These are phyloP conservation scores for Phytopythium oedochilum DNA, from an alignment of 352 stramenopile genomes.

Conservation along the genomic window DNA sequence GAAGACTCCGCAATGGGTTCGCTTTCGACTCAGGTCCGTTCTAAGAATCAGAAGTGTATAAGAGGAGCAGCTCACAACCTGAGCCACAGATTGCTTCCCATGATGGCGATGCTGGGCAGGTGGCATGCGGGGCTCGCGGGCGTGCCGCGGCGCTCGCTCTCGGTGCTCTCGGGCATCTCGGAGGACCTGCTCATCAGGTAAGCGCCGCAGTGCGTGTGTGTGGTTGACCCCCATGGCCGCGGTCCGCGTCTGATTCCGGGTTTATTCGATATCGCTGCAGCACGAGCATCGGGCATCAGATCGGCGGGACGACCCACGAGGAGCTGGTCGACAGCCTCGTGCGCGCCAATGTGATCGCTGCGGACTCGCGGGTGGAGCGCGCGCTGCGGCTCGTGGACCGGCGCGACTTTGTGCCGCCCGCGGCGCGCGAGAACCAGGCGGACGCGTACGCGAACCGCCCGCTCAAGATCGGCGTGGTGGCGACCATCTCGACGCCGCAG, in stretches of 20 bases:
- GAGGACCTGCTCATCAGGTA: slow-evolving; percentile 78
- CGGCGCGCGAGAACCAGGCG: slow-evolving; percentile 17
- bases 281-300: slow-evolving; percentile 80
- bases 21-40: too few relatives aligned
- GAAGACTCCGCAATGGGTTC: too few relatives aligned
- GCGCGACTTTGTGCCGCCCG: slow-evolving; percentile 40
- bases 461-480: slow-evolving; percentile 71
- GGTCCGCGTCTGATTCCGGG: neutral
- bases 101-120: slow-evolving; percentile 3
- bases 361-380: slow-evolving; percentile 49
- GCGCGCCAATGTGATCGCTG: slow-evolving; percentile 56
- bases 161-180: slow-evolving; percentile 65
- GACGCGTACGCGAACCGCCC: slow-evolving; percentile 69
- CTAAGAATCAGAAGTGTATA: too few relatives aligned
- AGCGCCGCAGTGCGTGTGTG: neutral
- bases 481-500: slow-evolving; percentile 85
- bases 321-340: slow-evolving; percentile 77
- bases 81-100: too few relatives aligned
- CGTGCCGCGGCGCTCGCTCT: slow-evolving; percentile 27
- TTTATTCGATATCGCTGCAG: slow-evolving; percentile 11
- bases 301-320: slow-evolving; percentile 62
- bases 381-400: slow-evolving; percentile 68
- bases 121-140: neutral
- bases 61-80: too few relatives aligned
- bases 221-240: too few relatives aligned